Evolutionary conservation across 805 yeast genomes (phyloP).

Genomic region (Candida khao-thaluensis): DNA sequence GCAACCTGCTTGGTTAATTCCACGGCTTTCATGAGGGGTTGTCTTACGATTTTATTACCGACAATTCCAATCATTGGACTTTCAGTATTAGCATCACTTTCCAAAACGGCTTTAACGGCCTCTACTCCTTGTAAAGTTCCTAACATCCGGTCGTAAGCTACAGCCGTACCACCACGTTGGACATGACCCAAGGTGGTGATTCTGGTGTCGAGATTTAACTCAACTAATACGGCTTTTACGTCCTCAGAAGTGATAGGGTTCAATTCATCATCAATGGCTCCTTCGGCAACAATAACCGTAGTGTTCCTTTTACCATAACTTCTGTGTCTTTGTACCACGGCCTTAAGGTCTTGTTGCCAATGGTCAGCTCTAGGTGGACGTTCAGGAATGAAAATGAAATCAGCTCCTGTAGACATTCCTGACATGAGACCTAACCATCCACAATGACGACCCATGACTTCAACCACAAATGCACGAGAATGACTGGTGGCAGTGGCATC

Average conservation of each 20-base stretch:
- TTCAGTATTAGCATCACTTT: slow-evolving; percentile 65
- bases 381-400: slow-evolving; percentile 78
- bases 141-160: slow-evolving; percentile 66
- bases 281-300: slow-evolving; percentile 80
- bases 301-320: slow-evolving; percentile 73
- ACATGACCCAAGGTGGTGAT: slow-evolving; percentile 78
- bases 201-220: slow-evolving; percentile 72
- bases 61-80: slow-evolving; percentile 76
- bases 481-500: slow-evolving; percentile 85
- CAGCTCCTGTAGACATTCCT: slow-evolving; percentile 79
- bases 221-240: slow-evolving; percentile 64
- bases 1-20: slow-evolving; percentile 70
- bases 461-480: slow-evolving; percentile 79
- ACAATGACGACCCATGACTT: slow-evolving; percentile 89
- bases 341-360: slow-evolving; percentile 69
- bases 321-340: slow-evolving; percentile 63
- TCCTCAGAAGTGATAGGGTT: slow-evolving; percentile 65
- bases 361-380: slow-evolving; percentile 61
- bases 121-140: slow-evolving; percentile 83
- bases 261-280: slow-evolving; percentile 70
- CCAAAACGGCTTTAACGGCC: slow-evolving; percentile 74
- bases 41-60: slow-evolving; percentile 67
- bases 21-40: slow-evolving; percentile 73
- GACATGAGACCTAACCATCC: slow-evolving; percentile 86
- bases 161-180: slow-evolving; percentile 82